These are phyloP conservation scores for Pythium monospermum DNA, from an alignment of 352 stramenopile genomes.

Conservation along the genomic window DNA sequence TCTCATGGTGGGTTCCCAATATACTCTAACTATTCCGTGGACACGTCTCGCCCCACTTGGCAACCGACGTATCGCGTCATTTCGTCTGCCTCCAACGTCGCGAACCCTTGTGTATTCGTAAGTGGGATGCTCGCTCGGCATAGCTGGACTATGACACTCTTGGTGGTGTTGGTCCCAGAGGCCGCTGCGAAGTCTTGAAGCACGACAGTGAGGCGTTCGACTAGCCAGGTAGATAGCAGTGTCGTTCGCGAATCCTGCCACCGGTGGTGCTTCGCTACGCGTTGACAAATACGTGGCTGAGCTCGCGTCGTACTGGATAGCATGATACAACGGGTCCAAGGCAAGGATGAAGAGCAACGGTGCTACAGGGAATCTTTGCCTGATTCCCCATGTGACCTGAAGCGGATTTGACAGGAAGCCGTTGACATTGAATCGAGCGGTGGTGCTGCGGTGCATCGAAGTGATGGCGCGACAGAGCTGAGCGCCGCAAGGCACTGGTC, in stretches of 20 bases:
- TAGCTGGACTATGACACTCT: too few relatives aligned
- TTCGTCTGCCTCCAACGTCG: background rate
- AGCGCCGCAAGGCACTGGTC: background rate
- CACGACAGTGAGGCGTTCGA: too few relatives aligned
- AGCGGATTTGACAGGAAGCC: background rate
- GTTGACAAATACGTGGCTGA: too few relatives aligned
- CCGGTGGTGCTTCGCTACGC: too few relatives aligned
- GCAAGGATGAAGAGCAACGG: constrained; percentile 17
- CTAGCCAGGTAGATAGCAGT: too few relatives aligned
- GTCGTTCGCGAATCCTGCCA: too few relatives aligned
- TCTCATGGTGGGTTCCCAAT: too few relatives aligned
- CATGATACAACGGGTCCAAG: constrained; percentile 8
- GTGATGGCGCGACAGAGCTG: background rate
- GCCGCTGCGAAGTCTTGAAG: background rate
- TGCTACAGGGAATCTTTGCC: constrained; percentile 8
- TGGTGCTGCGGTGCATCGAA: constrained; percentile 1
- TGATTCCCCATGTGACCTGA: constrained; percentile 3
- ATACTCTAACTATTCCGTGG: too few relatives aligned
- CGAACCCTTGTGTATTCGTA: background rate
- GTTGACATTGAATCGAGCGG: constrained; percentile 4
- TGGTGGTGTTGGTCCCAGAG: too few relatives aligned
- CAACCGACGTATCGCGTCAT: constrained; percentile 6
- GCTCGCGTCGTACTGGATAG: background rate
- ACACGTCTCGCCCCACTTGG: too few relatives aligned
- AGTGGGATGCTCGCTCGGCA: too few relatives aligned